Conservation (phyloP, 345 rosid species). For the Mercurialis annua region DNA sequence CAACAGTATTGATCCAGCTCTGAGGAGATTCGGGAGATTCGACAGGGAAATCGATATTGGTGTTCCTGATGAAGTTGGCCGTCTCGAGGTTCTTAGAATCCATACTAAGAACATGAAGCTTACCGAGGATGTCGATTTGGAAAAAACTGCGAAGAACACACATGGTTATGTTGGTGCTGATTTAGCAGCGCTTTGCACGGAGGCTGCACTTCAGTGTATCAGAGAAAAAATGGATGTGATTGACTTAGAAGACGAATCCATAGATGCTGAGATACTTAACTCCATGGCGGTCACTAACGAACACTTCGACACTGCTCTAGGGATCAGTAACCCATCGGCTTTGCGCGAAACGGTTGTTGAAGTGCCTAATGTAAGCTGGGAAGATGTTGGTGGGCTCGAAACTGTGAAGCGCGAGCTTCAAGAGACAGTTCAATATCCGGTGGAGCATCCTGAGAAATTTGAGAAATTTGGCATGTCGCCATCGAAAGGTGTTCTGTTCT, state of each 20-base stretch:
- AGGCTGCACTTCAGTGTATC: constrained; percentile 97
- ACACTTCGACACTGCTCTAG: constrained; percentile 90
- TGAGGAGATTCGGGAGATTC: constrained; percentile 92
- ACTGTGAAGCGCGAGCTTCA: constrained; percentile 93
- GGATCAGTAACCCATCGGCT: constrained; percentile 83
- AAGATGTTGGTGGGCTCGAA: constrained; percentile 93
- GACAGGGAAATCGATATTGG: constrained; percentile 95
- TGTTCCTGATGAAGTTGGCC: constrained; percentile 95
- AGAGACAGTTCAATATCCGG: constrained; percentile 99
- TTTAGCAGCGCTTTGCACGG: constrained; percentile 94
- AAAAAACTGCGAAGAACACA: constrained; percentile 83
- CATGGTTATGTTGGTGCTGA: constrained; percentile 99
- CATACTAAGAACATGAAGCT: constrained; percentile 99
- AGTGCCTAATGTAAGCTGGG: constrained; percentile 89
- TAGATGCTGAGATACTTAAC: constrained; percentile 87
- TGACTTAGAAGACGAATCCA: constrained; percentile 92
- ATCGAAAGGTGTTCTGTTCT: constrained; percentile 92
- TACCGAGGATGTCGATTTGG: constrained; percentile 93
- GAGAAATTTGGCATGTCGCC: constrained; percentile 98
- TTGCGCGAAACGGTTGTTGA: constrained; percentile 96
- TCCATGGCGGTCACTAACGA: constrained; percentile 93
- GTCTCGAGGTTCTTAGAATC: constrained; percentile 95
- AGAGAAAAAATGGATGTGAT: constrained; percentile 98
- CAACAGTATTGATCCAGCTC: constrained; percentile 89
- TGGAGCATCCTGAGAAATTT: constrained; percentile 97